phyloP scores from a whole-genome alignment of 352 stramenopile genomes.

The Elongisporangium undulatum region DNA sequence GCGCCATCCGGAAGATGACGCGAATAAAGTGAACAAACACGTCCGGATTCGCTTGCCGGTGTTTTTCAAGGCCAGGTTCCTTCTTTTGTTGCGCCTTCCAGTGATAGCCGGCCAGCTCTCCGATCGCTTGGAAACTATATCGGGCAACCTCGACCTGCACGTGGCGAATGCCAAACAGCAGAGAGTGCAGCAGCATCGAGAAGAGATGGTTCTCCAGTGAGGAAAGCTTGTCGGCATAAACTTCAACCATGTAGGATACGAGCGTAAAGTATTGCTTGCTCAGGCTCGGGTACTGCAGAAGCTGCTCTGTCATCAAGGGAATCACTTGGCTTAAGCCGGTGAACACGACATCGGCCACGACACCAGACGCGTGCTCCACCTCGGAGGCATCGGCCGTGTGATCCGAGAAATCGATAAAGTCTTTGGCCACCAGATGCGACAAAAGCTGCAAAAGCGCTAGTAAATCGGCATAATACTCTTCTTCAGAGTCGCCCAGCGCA shows the following conservation, averaged over 20 bases:
- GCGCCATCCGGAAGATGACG: slow-evolving; percentile 70
- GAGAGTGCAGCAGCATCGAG: slow-evolving; percentile 64
- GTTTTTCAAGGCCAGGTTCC: slow-evolving; percentile 40
- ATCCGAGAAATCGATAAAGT: slow-evolving; percentile 86
- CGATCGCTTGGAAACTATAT: slow-evolving; percentile 81
- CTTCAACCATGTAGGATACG: slow-evolving; percentile 84
- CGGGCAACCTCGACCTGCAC: slow-evolving; percentile 68
- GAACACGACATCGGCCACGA: slow-evolving; percentile 88
- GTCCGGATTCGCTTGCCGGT: slow-evolving; percentile 42
- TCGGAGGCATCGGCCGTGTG: slow-evolving; percentile 52
- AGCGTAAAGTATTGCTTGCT: slow-evolving; percentile 89
- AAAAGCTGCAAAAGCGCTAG: slow-evolving; percentile 74
- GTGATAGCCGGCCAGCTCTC: slow-evolving; percentile 68
- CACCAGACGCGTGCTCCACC: slow-evolving; percentile 47
- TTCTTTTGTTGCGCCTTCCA: slow-evolving; percentile 49
- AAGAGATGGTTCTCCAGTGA: slow-evolving; percentile 60
- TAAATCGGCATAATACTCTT: slow-evolving; percentile 74
- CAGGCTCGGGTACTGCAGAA: slow-evolving; percentile 82
- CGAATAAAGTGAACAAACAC: slow-evolving; percentile 73
- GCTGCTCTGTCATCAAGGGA: slow-evolving; percentile 86
- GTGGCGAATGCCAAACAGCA: slow-evolving; percentile 73
- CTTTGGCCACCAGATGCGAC: slow-evolving; percentile 75
- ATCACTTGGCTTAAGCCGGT: slow-evolving; percentile 83
- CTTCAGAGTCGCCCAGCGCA: slow-evolving; percentile 56
- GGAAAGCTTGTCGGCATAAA: slow-evolving; percentile 78